These are phyloP conservation scores for Bidens hawaiensis DNA, from an alignment of 140 eudicot genomes.

Conservation along the genomic window DNA sequence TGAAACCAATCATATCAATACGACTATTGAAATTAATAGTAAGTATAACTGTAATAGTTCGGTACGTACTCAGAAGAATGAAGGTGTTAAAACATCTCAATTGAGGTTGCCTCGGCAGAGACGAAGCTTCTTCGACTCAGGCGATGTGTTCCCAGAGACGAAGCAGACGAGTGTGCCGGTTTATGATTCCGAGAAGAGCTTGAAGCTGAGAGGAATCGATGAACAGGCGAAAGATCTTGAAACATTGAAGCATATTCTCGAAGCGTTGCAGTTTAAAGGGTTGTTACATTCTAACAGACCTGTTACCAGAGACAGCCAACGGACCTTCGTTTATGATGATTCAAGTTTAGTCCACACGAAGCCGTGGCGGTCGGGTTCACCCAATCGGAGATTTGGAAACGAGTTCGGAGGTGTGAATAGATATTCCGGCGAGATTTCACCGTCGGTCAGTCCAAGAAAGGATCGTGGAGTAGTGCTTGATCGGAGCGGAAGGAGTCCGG, in stretches of 20 bases:
- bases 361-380: slow-evolving; percentile 37
- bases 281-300: slow-evolving; percentile 52
- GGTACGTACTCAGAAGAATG: slow-evolving; percentile 22
- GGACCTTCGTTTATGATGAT: slow-evolving; percentile 56
- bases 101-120: slow-evolving; percentile 45
- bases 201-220: slow-evolving; percentile 65
- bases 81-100: slow-evolving; percentile 22
- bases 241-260: slow-evolving; percentile 74
- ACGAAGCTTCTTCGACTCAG: slow-evolving; percentile 62
- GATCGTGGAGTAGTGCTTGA: slow-evolving; percentile 36
- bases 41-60: slow-evolving; percentile 4
- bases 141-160: slow-evolving; percentile 75
- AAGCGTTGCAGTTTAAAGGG: slow-evolving; percentile 86
- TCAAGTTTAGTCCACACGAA: slow-evolving; percentile 42
- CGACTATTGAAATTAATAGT: not conserved
- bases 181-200: slow-evolving; percentile 50
- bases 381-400: slow-evolving; percentile 31
- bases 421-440: slow-evolving; percentile 29
- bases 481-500: slow-evolving; percentile 53
- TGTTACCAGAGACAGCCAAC: slow-evolving; percentile 15
- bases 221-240: slow-evolving; percentile 70
- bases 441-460: slow-evolving; percentile 52
- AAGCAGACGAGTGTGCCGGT: slow-evolving; percentile 38
- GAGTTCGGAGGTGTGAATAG: too few species aligned
- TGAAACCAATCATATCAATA: not conserved